Percentiles rank a stretch among this genome's conserved stretches.
Evolutionary conservation across 1,284 basidiomycete genomes (phyloP).

Genomic region (Rhodotorula sp.): DNA sequence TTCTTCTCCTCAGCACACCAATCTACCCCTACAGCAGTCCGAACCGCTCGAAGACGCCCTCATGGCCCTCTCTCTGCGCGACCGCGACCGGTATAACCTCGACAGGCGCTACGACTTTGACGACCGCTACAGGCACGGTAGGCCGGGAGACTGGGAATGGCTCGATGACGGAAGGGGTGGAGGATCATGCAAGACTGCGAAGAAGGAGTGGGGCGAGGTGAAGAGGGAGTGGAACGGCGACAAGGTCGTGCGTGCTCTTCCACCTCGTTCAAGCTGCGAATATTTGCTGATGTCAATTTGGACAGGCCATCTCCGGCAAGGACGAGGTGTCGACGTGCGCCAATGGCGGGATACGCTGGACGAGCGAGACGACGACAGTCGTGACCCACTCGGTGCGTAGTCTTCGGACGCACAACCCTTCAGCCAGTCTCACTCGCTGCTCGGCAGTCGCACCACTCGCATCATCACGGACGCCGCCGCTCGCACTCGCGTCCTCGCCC

Average conservation of each 20-base stretch:
- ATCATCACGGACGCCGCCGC: background rate
- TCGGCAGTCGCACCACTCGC: background rate
- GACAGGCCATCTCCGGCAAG: background rate
- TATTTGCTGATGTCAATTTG: too few relatives aligned
- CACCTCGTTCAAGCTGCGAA: background rate
- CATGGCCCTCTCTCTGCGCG: too few relatives aligned
- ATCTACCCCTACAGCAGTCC: too few relatives aligned
- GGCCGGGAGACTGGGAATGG: background rate
- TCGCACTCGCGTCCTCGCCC: background rate
- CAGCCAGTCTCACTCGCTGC: too few relatives aligned
- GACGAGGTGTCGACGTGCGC: background rate
- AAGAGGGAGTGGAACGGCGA: conserved; percentile 5
- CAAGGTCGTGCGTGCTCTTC: background rate
- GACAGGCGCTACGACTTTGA: background rate
- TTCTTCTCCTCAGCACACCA: too few relatives aligned
- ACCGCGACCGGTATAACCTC: too few relatives aligned
- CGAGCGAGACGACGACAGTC: background rate
- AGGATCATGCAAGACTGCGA: background rate
- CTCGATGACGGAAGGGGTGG: background rate
- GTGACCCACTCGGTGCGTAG: background rate
- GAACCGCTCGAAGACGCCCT: too few relatives aligned
- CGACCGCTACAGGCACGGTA: too few relatives aligned
- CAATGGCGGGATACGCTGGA: background rate
- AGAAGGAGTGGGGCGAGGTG: conserved; percentile 6
- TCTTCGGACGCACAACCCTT: too few relatives aligned